Evolutionary conservation across 2,329 filamentous ascomycete species (phyloP).

Genomic region (Zymoseptoria pseudotritici): DNA sequence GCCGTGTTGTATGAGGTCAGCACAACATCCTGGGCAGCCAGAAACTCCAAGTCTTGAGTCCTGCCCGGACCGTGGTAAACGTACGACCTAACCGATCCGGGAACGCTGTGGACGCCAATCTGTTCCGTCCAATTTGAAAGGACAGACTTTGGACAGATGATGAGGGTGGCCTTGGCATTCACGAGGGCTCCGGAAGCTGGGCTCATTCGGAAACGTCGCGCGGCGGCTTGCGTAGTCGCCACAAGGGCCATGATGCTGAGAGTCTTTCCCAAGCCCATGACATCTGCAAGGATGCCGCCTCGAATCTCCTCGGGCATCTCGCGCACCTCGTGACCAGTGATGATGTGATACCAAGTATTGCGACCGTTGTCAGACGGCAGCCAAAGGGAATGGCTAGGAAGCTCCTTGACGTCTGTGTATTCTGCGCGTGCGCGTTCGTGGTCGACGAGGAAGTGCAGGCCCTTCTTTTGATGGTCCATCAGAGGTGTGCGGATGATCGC

Average conservation of each 20-base stretch:
- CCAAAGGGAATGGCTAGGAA: constrained; percentile 65
- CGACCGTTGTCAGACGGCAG: constrained; percentile 44
- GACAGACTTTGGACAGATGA: constrained; percentile 84
- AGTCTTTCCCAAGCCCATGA: constrained; percentile 48
- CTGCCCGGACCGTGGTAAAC: constrained; percentile 81
- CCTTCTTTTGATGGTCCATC: constrained; percentile 83
- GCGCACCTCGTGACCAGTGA: constrained; percentile 58
- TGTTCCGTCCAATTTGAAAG: constrained; percentile 94
- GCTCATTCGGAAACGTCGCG: constrained; percentile 53
- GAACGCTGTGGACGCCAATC: constrained; percentile 70
- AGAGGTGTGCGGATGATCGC: constrained; percentile 58
- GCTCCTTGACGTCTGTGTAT: constrained; percentile 44
- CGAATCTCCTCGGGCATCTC: constrained; percentile 31
- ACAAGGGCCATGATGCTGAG: constrained; percentile 78
- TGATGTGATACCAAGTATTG: constrained; percentile 69
- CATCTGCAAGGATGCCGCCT: constrained; percentile 44
- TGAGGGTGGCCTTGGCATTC: constrained; percentile 72
- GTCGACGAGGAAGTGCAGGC: constrained; percentile 73
- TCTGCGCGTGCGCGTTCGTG: constrained; percentile 61
- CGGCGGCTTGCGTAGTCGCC: constrained; percentile 55
- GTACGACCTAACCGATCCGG: constrained; percentile 60
- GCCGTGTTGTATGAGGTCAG: constrained; percentile 91
- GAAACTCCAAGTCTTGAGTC: constrained; percentile 57
- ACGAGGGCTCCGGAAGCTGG: constrained; percentile 44
- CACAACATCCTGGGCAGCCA: constrained; percentile 72